Base-by-base conservation (phyloP, 1,284 basidiomycete genomes). In the Boletus semigastroideus region DNA sequence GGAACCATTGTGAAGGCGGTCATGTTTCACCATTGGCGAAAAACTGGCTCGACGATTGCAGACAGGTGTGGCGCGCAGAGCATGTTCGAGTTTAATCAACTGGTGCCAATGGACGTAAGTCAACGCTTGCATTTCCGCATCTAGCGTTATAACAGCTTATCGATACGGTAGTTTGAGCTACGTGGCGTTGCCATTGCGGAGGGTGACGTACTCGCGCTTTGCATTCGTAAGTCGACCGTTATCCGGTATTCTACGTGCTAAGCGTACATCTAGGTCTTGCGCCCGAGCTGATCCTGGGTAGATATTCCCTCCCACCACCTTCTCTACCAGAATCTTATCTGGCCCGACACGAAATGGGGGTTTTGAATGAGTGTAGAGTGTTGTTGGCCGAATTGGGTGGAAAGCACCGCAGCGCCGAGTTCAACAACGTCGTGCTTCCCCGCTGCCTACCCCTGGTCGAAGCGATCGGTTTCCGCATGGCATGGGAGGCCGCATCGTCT, bases 341-440 rank as follows among this genome's bases (percentile, higher is more conserved):
- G 2, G 46, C 28, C 40, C 46, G 10, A 14, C 46, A 47, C 14
- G 46, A 39, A 22, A 22, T 14, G 1, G 27, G 37, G 27, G 5
- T 40, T 16, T 11, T 47, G 19, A 40, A 40, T 2, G 46, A 47
- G 28, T 31, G 28, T 13, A 47, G 27, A n/a, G 37, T 19, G 5
- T n/a, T 40, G 28, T 25, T 39, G 17, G 28, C 9, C 4, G 28
- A 47, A 22, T 25, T 47, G 3, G 37, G 46, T n/a, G 37, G 37
- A 5, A 40, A 31, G 13, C 46, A 47, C 19, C 37, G 46, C 4
- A 31, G 37, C 14, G 25, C 13, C 36, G 45, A 38, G 27, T 46
- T 46, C 45, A 46, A 46, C 37, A 46, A 39, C 17, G 36, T 46
- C 36, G 37, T 46, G 7, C 45, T 46, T 31, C 45, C 45, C n/a